These are phyloP conservation scores for Venturia pyrina DNA, from an alignment of 2,329 filamentous ascomycete species.

Conservation along the genomic window DNA sequence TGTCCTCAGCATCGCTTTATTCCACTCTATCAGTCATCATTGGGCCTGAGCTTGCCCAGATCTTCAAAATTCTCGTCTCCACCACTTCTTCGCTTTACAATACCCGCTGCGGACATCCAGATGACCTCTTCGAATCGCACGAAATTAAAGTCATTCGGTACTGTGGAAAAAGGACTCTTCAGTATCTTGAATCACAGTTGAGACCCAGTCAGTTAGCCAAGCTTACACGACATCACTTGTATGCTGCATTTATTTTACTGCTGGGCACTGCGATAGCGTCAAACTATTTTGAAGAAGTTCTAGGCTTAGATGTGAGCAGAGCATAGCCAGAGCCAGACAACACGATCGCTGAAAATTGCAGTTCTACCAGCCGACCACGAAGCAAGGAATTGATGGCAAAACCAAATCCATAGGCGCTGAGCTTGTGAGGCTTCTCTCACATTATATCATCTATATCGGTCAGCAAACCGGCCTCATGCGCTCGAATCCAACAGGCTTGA, in stretches of 20 bases:
- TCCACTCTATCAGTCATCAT: neutral
- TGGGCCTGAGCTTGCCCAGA: neutral
- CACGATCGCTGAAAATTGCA: neutral
- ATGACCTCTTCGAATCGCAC: neutral
- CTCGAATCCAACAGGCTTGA: neutral
- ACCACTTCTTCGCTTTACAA: neutral
- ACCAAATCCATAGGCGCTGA: neutral
- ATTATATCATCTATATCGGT: conserved; percentile 7
- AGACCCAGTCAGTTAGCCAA: neutral
- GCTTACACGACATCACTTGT: neutral
- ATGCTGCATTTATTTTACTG: neutral
- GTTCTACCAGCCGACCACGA: neutral
- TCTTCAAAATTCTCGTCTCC: conserved; percentile 2
- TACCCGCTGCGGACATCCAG: neutral
- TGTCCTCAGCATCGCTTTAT: conserved; percentile 4
- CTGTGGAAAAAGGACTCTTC: neutral
- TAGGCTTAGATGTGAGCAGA: neutral
- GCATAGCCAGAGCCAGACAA: neutral
- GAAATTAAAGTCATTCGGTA: conserved; percentile 2
- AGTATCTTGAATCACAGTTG: neutral
- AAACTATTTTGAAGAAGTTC: neutral
- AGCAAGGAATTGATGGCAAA: neutral
- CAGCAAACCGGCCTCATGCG: neutral
- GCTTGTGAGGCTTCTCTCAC: neutral
- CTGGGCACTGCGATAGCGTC: conserved; percentile 1